Evolutionary conservation across 768 basidiomycete species (phyloP).

Genomic region (Panaeolus cyanescens): DNA sequence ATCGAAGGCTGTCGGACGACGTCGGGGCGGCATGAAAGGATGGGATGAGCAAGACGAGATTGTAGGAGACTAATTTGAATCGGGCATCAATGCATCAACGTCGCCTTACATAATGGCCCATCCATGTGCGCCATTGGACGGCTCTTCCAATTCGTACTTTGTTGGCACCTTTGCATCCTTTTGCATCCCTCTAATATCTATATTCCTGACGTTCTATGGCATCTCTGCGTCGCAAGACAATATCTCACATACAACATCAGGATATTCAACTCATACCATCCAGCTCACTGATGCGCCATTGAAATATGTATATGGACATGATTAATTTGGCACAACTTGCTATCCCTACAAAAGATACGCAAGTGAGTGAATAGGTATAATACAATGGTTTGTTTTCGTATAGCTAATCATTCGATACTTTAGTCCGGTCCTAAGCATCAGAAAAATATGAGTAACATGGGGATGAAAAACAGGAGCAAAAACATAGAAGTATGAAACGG

Average conservation of each 20-base stretch:
- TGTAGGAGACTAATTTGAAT: no score
- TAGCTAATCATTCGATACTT: background rate
- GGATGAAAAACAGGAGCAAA: background rate
- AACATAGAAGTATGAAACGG: background rate
- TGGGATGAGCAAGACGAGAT: background rate
- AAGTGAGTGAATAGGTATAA: background rate
- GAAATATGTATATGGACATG: background rate
- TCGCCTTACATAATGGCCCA: no score
- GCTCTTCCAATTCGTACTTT: no score
- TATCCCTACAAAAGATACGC: background rate
- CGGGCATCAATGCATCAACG: no score
- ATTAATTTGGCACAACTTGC: background rate
- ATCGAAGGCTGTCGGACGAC: slow-evolving; percentile 56
- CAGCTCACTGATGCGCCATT: no score
- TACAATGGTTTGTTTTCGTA: background rate
- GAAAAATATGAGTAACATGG: background rate
- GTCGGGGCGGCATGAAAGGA: slow-evolving; percentile 18
- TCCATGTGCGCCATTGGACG: no score
- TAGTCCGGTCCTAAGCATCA: background rate
- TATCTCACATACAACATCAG: no score
- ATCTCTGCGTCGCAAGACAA: no score
- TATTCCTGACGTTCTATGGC: no score
- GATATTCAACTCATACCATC: no score
- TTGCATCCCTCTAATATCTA: no score
- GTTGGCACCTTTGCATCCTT: no score